Conservation (phyloP, 768 basidiomycete species). For the Hygrophorus russula region DNA sequence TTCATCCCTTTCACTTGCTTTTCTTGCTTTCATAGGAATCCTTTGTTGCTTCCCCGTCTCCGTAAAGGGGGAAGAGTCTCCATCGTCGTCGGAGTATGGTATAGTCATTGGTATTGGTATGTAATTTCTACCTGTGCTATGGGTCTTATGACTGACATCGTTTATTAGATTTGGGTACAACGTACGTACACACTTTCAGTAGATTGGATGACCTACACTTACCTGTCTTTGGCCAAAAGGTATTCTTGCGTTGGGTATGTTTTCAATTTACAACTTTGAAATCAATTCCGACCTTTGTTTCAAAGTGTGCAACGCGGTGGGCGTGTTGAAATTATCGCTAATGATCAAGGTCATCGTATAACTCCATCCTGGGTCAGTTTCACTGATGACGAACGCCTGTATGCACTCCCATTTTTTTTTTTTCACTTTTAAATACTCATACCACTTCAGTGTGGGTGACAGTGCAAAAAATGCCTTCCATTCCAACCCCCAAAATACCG, state of each 20-base stretch:
- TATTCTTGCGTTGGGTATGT: constrained; percentile 94
- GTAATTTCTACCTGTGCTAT: constrained; percentile 14
- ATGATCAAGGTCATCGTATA: constrained; percentile 85
- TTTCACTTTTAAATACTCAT: constrained; percentile 10
- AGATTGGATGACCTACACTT: no score
- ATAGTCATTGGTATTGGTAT: constrained; percentile 88
- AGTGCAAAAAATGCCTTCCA: constrained; percentile 94
- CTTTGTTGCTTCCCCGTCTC: constrained; percentile 58
- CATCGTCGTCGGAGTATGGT: constrained; percentile 60
- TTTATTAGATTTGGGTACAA: constrained; percentile 77
- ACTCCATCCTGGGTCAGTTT: constrained; percentile 84
- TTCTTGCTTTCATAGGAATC: constrained; percentile 60
- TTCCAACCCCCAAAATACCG: constrained; percentile 85
- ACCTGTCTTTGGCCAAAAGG: constrained; percentile 23
- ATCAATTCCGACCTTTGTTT: background rate
- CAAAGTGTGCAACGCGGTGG: constrained; percentile 72
- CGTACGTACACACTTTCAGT: constrained; percentile 34
- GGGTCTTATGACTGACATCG: background rate
- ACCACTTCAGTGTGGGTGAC: constrained; percentile 63
- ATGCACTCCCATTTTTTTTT: constrained; percentile 11
- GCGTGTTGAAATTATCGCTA: constrained; percentile 83
- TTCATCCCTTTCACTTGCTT: constrained; percentile 48
- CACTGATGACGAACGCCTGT: constrained; percentile 70
- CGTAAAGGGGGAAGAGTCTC: constrained; percentile 45
- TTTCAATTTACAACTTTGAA: background rate